Base-by-base conservation (phyloP, 805 yeast genomes). In the Spathaspora boniae region DNA sequence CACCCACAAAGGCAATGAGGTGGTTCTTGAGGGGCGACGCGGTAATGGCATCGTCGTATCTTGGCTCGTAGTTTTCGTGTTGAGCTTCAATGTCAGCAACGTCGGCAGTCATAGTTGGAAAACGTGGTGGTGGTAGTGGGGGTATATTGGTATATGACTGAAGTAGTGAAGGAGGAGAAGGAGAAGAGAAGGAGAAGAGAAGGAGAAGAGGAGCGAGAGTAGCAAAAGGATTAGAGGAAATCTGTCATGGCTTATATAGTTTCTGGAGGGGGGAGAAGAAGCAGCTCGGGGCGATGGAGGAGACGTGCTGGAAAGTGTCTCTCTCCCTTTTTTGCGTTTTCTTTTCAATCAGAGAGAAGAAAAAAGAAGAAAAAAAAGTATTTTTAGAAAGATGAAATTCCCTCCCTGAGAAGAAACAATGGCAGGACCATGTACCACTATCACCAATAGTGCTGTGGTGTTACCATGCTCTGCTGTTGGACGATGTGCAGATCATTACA, bases 1-100 rank as follows among this genome's bases (percentile, higher is more conserved):
- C 96, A 58, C 88, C 93, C 40, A 75, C 60, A 23, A 72, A 68
- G n/a, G 87, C 89, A 49, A 82, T 67, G 31, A 74, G 47, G 49
- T 82, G 86, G 64, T 82, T 80, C 36, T 56, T 58, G 34, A 40
- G 26, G 14, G 56, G 46, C 16, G 58, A 44, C 17, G 48, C 42
- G 14, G 44, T 23, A 16, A 27, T 17, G 5, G 36, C 50, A 8
- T 30, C 34, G 26, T 42, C 40, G 14, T 40, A 44, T 34, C 49
- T 51, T 35, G 57, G 60, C 38, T 48, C 56, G 38, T 58, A 57
- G 11, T 50, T 50, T 20, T 25, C 36, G 33, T 43, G 42, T 45
- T 56, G 60, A 34, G 58, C 46, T 45, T 58, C 63, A 21, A 38
- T 48, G 43, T 57, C 62, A 34, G 47, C 41, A 12, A 42, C 50